phyloP scores from a whole-genome alignment of 306 rosid genomes.

The Styphnolobium japonicum region DNA sequence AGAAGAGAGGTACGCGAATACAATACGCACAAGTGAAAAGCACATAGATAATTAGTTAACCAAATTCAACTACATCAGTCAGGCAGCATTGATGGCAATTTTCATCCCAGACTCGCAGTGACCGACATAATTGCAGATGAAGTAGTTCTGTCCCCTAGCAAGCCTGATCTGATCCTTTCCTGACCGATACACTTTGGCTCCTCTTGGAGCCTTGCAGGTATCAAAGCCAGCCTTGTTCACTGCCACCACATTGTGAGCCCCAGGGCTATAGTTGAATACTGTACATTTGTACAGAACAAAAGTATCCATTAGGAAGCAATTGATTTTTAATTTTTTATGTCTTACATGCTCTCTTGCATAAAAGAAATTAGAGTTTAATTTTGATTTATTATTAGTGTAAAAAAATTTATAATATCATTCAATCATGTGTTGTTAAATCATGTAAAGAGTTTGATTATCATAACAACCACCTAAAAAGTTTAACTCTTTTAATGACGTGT shows the following conservation, averaged over 20 bases:
- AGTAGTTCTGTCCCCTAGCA: slow-evolving; percentile 50
- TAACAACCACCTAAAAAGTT: too few species aligned
- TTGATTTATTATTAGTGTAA: too few species aligned
- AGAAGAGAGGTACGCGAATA: neutral
- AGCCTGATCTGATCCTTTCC: slow-evolving; percentile 65
- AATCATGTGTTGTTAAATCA: too few species aligned
- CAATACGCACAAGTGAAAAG: neutral
- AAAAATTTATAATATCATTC: too few species aligned
- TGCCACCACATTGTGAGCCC: slow-evolving; percentile 54
- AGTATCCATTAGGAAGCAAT: neutral
- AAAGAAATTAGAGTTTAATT: too few species aligned
- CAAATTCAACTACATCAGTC: neutral
- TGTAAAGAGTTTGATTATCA: too few species aligned
- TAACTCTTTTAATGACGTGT: too few species aligned
- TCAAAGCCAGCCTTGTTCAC: slow-evolving; percentile 47
- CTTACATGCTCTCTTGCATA: too few species aligned
- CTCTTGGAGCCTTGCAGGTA: slow-evolving; percentile 42
- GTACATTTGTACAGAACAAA: too few species aligned
- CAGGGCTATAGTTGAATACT: slow-evolving; percentile 50
- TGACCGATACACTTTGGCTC: slow-evolving; percentile 36
- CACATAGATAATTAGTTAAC: neutral
- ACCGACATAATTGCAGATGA: slow-evolving; percentile 57
- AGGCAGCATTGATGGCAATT: slow-evolving; percentile 55
- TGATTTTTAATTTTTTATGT: too few species aligned
- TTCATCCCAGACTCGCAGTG: slow-evolving; percentile 70